Evolutionary conservation across 192 early-diverging fungal genomes (phyloP).

Genomic region (Dispira parvispora): DNA sequence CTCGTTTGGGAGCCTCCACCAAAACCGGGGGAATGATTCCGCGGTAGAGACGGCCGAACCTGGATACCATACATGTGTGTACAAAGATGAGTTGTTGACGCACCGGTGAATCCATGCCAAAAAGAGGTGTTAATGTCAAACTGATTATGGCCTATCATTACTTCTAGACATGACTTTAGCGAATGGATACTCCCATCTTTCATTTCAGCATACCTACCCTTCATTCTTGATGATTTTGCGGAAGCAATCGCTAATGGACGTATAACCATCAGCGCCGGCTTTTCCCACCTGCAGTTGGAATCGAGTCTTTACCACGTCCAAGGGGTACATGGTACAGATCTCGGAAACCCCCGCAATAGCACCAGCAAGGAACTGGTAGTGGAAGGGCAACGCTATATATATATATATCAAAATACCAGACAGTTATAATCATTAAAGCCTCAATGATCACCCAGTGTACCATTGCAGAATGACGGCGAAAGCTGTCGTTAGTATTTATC

Average conservation of each 20-base stretch:
- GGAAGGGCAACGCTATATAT: slow-evolving; percentile 47
- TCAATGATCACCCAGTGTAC: not conserved
- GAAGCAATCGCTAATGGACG: slow-evolving; percentile 47
- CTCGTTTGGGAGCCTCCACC: slow-evolving; percentile 94
- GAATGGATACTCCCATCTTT: not conserved
- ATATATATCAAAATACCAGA: not conserved
- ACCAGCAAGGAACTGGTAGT: slow-evolving; percentile 58
- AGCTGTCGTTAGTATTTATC: too few relatives aligned
- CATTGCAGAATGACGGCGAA: too few relatives aligned
- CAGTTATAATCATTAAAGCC: not conserved
- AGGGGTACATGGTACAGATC: slow-evolving; percentile 86
- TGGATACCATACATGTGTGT: not conserved
- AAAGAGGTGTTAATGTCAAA: too few relatives aligned
- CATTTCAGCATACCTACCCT: slow-evolving; percentile 23
- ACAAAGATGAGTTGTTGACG: too few relatives aligned
- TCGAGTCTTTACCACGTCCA: slow-evolving; percentile 92
- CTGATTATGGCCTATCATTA: too few relatives aligned
- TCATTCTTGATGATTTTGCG: slow-evolving; percentile 49
- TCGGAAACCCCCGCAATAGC: slow-evolving; percentile 79
- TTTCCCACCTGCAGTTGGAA: slow-evolving; percentile 68
- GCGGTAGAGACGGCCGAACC: slow-evolving; percentile 52
- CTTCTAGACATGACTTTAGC: too few relatives aligned
- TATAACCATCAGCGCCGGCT: slow-evolving; percentile 33
- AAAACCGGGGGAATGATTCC: slow-evolving; percentile 95
- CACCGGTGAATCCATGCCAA: too few relatives aligned